Evolutionary conservation across 495 filamentous ascomycete genomes (phyloP).

Genomic region (Bombardia bombarda): DNA sequence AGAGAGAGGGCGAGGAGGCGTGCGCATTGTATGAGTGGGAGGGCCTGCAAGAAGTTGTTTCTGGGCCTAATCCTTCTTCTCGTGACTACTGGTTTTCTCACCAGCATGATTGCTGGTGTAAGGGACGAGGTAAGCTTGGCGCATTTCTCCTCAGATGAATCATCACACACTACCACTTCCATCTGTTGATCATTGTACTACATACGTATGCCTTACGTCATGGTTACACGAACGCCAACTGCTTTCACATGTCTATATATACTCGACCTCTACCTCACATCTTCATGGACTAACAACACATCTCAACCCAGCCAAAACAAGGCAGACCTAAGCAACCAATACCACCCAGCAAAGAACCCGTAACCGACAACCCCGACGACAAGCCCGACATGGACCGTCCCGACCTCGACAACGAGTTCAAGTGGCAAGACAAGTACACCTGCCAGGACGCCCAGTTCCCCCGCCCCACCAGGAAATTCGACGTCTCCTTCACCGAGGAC

Average conservation of each 20-base stretch:
- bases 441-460: slow-evolving; percentile 23
- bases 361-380: neutral
- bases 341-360: slow-evolving; percentile 1
- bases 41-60: slow-evolving; percentile 14
- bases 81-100: slow-evolving; percentile 21
- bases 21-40: slow-evolving; percentile 14
- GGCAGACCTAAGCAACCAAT: neutral
- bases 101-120: slow-evolving; percentile 8
- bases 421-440: slow-evolving; percentile 4
- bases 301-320: neutral
- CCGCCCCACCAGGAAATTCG: slow-evolving; percentile 21
- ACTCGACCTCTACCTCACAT: neutral
- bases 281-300: neutral
- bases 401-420: slow-evolving; percentile 10
- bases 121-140: slow-evolving; percentile 17
- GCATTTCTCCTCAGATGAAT: too few species aligned
- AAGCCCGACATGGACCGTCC: slow-evolving; percentile 17
- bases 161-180: too few species aligned
- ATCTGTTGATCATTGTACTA: too few species aligned
- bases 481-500: slow-evolving; percentile 20
- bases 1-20: slow-evolving; percentile 21
- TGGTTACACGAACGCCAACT: neutral
- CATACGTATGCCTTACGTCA: slow-evolving; percentile 2
- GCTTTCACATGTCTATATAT: neutral
- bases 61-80: slow-evolving; percentile 21